Evolutionary conservation across 2,329 filamentous ascomycete species (phyloP), one percentile per base, ranked within the genome.

Genomic region (Hypomyces perniciosus): DNA sequence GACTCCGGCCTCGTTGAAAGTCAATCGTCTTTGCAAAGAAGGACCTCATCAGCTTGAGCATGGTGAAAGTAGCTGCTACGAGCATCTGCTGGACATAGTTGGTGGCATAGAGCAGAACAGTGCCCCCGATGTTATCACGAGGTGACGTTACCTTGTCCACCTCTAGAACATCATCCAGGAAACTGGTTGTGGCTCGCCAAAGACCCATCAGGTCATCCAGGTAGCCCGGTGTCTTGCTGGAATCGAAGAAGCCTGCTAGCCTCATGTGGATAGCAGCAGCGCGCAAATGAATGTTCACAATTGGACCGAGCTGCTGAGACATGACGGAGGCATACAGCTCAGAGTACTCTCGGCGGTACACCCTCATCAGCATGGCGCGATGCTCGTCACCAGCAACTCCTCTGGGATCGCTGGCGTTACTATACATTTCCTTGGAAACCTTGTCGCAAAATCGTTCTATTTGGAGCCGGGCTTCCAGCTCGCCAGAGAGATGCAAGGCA

Each of bases 81-180:
- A 90, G 81, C 85, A 92, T 91, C 67, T 92, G 88, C 63, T 90
- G 84, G 47, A 92, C 81, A 66, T 91, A 91, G 64, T 86, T 89
- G 56, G 81, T 85, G 28, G 83, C 79, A 60, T 86, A 84, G 45
- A 78, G 77, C 29, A 90, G 71, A 45, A 85, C 77, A 44, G 77
- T 75, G 6, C 79, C 75, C 47, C 69, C 69, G 34, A 67, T 71
- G 44, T 69, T 67, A 31, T 77, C 73, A 37, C 70, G 69, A 2
- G 72, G 69, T 8, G 73, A 74, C 3, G 70, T 71, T 9, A 69
- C 68, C 55, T 77, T 76, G 44, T 76, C 70, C 34, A 78, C 75
- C 57, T 78, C 76, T 49, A 83, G 67, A 8, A 87, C 72, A 52
- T 82, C 77, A 46, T 88, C 84, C 26, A 90, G 75, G 61, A 90